Conservation (phyloP, 164 flowering plant species). For the Tetracentron sinense region DNA sequence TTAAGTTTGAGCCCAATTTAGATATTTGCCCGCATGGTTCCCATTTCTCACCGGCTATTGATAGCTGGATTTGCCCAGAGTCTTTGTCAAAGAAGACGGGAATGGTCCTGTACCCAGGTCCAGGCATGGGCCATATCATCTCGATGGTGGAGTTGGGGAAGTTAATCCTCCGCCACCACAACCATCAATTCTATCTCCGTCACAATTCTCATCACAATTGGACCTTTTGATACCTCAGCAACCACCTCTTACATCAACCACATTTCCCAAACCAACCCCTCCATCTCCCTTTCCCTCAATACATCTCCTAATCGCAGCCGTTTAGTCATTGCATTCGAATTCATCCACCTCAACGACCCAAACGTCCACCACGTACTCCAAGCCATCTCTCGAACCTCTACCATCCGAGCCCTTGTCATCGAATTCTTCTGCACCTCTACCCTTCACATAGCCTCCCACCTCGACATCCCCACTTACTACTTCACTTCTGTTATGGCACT, state of each 20-base stretch:
- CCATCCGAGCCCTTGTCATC: conserved; percentile 3
- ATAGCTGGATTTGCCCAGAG: no score
- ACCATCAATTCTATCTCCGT: conserved; percentile 5
- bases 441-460: background rate
- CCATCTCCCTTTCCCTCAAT: conserved; percentile 11
- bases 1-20: no score
- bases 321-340: background rate
- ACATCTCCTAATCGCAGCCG: background rate
- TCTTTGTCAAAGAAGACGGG: no score
- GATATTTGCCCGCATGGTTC: no score
- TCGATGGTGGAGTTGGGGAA: conserved; percentile 17
- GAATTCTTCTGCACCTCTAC: background rate
- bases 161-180: conserved; percentile 9
- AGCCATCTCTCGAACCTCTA: background rate
- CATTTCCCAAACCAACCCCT: conserved; percentile 7
- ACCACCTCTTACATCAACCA: conserved; percentile 1
- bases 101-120: conserved; percentile 9
- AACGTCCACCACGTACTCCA: background rate
- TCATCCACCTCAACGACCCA: conserved; percentile 4
- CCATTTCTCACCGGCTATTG: no score
- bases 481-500: background rate
- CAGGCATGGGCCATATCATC: background rate
- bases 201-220: conserved; percentile 4
- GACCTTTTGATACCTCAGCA: background rate
- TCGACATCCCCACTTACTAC: background rate